Base-by-base conservation (phyloP, 1,284 basidiomycete species). In the Malassezia brasiliensis region DNA sequence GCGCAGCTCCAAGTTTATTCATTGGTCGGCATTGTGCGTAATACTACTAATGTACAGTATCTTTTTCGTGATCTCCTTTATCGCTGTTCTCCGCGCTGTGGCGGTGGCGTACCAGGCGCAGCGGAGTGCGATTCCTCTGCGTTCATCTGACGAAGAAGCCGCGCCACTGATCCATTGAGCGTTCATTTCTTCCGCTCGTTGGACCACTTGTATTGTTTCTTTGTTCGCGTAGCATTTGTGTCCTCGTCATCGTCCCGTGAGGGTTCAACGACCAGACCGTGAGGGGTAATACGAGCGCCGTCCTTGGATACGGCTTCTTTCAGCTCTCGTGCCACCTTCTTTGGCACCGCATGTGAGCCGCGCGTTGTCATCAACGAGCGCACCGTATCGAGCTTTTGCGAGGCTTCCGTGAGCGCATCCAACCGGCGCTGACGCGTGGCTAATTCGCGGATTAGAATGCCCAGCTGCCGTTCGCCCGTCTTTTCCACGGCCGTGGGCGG, bases 1-100 rank as follows among this genome's bases (percentile, higher is more conserved):
- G 74, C 76, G 71, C n/a, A 50, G 47, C 35, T 61, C 59, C 50
- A 53, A 53, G 35, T 93, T 94, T 77, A 83, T 93, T 63, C 88
- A 90, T 78, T 94, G 89, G 90, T 81, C 82, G 34, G 83, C 90
- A 14, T 80, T 94, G 52, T 47, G 36, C 39, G 48, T 47, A 7
- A 30, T 5, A 20, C 37, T 31, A 41, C 50, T 51, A 47, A 50
- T 39, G 14, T 52, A 56, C 54, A 59, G 53, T 47, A 86, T 77
- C 4, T 94, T 94, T 75, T 82, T 90, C 71, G 81, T 93, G 69
- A 80, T 96, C 60, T 83, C 88, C 42, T 79, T 88, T 59, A 77
- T 91, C 60, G 89, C 86, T 78, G 86, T 94, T 49, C 68, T 84
- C 72, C 88, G 90, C 78, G 84, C 83, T 6, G 31, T 37, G 1